phyloP scores from a whole-genome alignment of 2,329 filamentous ascomycete genomes.

The Calonectria pseudoreteaudii region DNA sequence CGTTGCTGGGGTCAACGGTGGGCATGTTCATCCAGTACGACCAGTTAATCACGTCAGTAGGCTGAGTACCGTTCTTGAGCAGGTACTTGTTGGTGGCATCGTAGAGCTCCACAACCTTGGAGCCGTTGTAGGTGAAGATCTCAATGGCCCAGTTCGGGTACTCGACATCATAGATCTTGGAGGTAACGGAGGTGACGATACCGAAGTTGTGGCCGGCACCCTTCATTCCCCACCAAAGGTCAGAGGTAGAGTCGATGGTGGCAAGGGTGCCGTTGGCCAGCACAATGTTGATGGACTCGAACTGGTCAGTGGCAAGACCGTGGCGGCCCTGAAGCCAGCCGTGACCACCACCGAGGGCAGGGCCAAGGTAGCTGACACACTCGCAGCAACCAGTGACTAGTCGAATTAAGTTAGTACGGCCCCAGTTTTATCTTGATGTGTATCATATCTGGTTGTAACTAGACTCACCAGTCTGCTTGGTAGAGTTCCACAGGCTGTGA shows the following conservation, averaged over 20 bases:
- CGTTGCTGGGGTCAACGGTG: constrained; percentile 53
- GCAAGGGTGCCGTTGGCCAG: constrained; percentile 43
- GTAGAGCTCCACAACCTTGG: constrained; percentile 62
- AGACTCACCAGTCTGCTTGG: constrained; percentile 60
- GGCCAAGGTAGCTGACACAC: constrained; percentile 45
- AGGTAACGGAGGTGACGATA: constrained; percentile 44
- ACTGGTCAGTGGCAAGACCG: constrained; percentile 48
- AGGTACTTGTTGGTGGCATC: constrained; percentile 58
- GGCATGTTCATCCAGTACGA: constrained; percentile 59
- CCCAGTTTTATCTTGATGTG: not conserved
- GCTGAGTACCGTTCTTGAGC: constrained; percentile 53
- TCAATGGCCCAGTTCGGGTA: constrained; percentile 43
- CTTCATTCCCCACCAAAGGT: constrained; percentile 51
- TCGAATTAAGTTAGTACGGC: not conserved
- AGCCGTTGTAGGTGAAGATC: constrained; percentile 58
- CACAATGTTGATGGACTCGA: constrained; percentile 48
- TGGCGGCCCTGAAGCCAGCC: constrained; percentile 45
- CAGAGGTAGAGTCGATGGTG: constrained; percentile 38
- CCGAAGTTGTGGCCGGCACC: constrained; percentile 51
- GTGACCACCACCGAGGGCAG: constrained; percentile 46
- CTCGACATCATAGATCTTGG: constrained; percentile 47
- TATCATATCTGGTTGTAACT: not conserved
- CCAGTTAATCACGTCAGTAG: constrained; percentile 61
- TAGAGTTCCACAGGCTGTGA: constrained; percentile 60
- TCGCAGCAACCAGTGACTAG: constrained; percentile 41